Evolutionary conservation across 1,284 basidiomycete genomes (phyloP).

Genomic region (Ceratobasidium sp.): DNA sequence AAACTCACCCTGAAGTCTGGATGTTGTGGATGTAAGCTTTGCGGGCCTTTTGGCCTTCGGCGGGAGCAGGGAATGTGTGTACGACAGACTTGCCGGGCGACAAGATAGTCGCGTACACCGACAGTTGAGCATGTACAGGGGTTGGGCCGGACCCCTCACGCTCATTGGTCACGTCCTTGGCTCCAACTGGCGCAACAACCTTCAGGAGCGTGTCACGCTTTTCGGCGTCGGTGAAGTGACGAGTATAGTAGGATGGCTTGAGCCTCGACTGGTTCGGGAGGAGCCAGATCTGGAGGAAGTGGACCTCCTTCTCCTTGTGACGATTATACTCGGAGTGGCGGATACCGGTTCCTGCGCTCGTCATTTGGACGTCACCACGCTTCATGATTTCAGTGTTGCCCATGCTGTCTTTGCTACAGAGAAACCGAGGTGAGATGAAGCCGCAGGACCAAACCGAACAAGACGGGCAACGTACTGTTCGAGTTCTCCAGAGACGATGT

Average conservation of each 20-base stretch:
- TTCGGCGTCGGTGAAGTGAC: conserved; percentile 81
- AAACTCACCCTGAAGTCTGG: conserved; percentile 42
- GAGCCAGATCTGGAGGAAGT: conserved; percentile 92
- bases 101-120: conserved; percentile 72
- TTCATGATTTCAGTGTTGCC: conserved; percentile 87
- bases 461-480: conserved; percentile 73
- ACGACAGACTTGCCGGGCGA: conserved; percentile 61
- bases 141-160: conserved; percentile 76
- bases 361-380: conserved; percentile 90
- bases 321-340: conserved; percentile 71
- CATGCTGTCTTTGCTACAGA: conserved; percentile 80
- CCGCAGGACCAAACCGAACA: background rate
- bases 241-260: conserved; percentile 80
- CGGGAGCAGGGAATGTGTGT: conserved; percentile 54
- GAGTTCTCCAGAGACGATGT: conserved; percentile 77
- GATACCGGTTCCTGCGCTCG: conserved; percentile 87
- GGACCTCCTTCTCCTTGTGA: conserved; percentile 53
- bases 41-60: conserved; percentile 24
- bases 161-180: conserved; percentile 61
- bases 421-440: conserved; percentile 29
- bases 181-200: conserved; percentile 73
- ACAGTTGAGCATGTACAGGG: conserved; percentile 67
- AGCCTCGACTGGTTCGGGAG: conserved; percentile 65
- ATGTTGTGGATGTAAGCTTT: conserved; percentile 42
- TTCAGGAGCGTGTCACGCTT: conserved; percentile 74